These are phyloP conservation scores for Ustilago trichophora DNA, from an alignment of 1,284 basidiomycete genomes.

Conservation along the genomic window DNA sequence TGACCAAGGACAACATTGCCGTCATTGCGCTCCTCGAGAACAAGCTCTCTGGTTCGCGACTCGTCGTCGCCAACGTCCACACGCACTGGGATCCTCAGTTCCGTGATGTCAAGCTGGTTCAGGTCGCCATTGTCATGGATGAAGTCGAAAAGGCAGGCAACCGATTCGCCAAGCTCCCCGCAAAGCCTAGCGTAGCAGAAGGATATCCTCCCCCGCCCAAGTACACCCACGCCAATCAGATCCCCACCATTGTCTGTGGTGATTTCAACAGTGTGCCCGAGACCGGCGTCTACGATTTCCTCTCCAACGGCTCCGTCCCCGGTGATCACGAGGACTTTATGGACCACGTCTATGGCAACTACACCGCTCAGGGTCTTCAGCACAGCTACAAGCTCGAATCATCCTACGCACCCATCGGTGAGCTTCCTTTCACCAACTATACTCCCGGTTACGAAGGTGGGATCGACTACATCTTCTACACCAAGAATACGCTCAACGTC, in stretches of 20 bases:
- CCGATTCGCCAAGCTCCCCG: conserved; percentile 84
- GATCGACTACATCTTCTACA: conserved; percentile 96
- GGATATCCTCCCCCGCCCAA: conserved; percentile 70
- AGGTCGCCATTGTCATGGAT: conserved; percentile 89
- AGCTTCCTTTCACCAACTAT: conserved; percentile 84
- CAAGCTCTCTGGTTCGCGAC: conserved; percentile 81
- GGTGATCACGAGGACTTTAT: conserved; percentile 91
- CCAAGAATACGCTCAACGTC: conserved; percentile 79
- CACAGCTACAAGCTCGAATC: conserved; percentile 85
- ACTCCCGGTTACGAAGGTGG: conserved; percentile 74
- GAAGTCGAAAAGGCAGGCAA: conserved; percentile 89
- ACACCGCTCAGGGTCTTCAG: conserved; percentile 86
- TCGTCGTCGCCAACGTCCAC: conserved; percentile 90
- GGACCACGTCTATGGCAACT: conserved; percentile 87
- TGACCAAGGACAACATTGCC: conserved; percentile 94
- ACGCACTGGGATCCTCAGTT: conserved; percentile 93
- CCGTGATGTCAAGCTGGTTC: conserved; percentile 96
- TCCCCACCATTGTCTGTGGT: conserved; percentile 88
- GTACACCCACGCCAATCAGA: conserved; percentile 84
- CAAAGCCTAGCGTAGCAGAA: conserved; percentile 70
- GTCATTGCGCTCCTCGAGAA: conserved; percentile 88
- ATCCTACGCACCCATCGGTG: conserved; percentile 72
- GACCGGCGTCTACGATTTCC: conserved; percentile 91
- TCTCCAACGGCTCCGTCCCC: conserved; percentile 74
- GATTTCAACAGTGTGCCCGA: conserved; percentile 91